Evolutionary conservation across 106 monocot genomes (phyloP), one percentile per base, ranked within the genome.

Genomic region (Chionographis japonica): DNA sequence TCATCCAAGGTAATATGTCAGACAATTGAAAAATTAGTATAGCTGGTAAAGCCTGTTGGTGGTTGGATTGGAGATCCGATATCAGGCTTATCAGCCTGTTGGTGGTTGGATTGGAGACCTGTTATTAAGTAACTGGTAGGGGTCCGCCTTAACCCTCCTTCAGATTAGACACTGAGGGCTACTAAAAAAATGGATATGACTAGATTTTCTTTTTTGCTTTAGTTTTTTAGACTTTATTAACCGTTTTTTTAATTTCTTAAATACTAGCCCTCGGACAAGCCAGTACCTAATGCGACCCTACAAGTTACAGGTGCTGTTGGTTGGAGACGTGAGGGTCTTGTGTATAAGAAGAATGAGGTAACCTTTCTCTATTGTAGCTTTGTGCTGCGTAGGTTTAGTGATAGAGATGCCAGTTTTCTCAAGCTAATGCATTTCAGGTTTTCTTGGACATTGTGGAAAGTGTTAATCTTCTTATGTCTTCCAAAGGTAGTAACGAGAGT

Each of bases 291-390:
- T 92, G 98, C 98, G 63, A 98, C 98, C 56, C 85, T 98, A 57
- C 98, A 98, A 98, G 98, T 98, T 60, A 98, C 98, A 16, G 98
- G 98, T 75, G 98, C 98, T 74, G 98, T 98, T 83, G 98, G 98
- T 65, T 98, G 98, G 98, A 98, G 98, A 70, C 75, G 98, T 46
- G 98, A 98, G 70, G 98, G 98, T 71, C 90, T 98, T 79, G 65
- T 81, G 2, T 98, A 98, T 65, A 98, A 93, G 81, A 98, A 98
- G 53, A 98, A 98, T 78, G 98, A 98, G 98, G 98, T 98, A 38
- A 62, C 6, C 27, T 16, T 15, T 66, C 50, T 46, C 41, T 58
- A 69, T 66, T 2, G 50, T 35, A 35, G 6, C 63, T 61, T 56
- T 56, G 17, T 52, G 50, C 11, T 69, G 17, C 55, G 7, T 11